These are phyloP conservation scores for Xylaria sp. DNA, from an alignment of 2,329 filamentous ascomycete genomes.

Conservation along the genomic window DNA sequence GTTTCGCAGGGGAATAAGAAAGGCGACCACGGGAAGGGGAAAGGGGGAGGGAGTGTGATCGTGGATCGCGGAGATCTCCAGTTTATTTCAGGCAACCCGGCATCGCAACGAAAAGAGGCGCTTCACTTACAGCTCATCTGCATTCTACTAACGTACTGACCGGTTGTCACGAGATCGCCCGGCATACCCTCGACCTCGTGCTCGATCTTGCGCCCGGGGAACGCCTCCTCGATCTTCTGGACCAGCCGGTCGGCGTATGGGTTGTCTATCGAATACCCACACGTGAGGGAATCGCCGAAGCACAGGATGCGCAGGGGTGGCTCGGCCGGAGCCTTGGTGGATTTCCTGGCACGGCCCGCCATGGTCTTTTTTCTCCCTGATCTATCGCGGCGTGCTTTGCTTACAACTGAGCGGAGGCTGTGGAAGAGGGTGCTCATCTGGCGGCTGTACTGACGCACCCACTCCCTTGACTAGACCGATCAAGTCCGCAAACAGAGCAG, in stretches of 20 bases:
- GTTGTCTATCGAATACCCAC: conserved; percentile 61
- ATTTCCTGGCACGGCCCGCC: conserved; percentile 11
- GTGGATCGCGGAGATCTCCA: not conserved
- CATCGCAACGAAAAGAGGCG: not conserved
- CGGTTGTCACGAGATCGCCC: conserved; percentile 60
- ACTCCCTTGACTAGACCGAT: not conserved
- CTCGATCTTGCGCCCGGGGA: conserved; percentile 53
- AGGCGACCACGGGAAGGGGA: not conserved
- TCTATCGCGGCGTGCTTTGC: not conserved
- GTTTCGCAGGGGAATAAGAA: not conserved
- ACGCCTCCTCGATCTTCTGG: conserved; percentile 58
- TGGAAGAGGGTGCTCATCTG: not conserved
- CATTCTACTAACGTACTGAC: conserved; percentile 48
- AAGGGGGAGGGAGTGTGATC: too few relatives aligned
- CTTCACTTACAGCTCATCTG: conserved; percentile 32
- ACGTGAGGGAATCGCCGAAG: conserved; percentile 73
- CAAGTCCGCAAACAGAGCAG: not conserved
- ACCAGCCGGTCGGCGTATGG: conserved; percentile 66
- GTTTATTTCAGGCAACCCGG: not conserved
- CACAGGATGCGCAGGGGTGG: conserved; percentile 66
- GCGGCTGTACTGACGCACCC: too few relatives aligned
- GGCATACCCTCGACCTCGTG: conserved; percentile 61
- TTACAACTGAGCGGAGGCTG: conserved; percentile 1
- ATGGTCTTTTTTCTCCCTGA: not conserved
- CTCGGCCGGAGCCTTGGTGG: conserved; percentile 42